Evolutionary conservation across 2,329 filamentous ascomycete species (phyloP).

Genomic region (Fusarium miscanthi): DNA sequence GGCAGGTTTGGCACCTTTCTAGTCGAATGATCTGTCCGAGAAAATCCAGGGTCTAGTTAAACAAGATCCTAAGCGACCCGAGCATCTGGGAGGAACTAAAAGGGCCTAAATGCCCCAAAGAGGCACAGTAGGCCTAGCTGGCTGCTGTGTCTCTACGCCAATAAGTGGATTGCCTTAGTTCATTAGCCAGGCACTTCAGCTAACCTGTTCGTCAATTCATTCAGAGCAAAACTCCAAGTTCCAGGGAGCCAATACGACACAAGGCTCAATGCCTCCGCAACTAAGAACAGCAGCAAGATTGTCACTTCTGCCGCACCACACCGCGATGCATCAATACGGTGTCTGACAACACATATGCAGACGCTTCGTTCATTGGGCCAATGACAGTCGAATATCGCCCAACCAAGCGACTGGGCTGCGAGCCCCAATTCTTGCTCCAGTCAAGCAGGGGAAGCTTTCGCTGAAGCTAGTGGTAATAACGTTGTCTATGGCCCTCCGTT

Average conservation of each 20-base stretch:
- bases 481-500: background rate
- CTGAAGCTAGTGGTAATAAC: slow-evolving; percentile 4
- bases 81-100: slow-evolving; percentile 55
- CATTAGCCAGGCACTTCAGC: slow-evolving; percentile 40
- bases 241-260: slow-evolving; percentile 18
- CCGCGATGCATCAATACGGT: slow-evolving; percentile 35
- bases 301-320: slow-evolving; percentile 29
- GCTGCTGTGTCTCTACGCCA: slow-evolving; percentile 39
- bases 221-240: slow-evolving; percentile 20
- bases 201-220: slow-evolving; percentile 33
- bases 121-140: slow-evolving; percentile 48
- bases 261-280: slow-evolving; percentile 7
- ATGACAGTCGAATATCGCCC: slow-evolving; percentile 27
- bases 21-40: slow-evolving; percentile 43
- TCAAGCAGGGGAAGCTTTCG: slow-evolving; percentile 26
- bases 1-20: slow-evolving; percentile 38
- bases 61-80: slow-evolving; percentile 55
- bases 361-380: slow-evolving; percentile 28
- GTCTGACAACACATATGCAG: slow-evolving; percentile 42
- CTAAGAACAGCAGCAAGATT: slow-evolving; percentile 12
- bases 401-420: slow-evolving; percentile 40
- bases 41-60: slow-evolving; percentile 47
- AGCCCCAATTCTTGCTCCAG: slow-evolving; percentile 23
- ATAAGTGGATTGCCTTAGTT: slow-evolving; percentile 34
- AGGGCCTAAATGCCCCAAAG: slow-evolving; percentile 47